Evolutionary conservation across 2,329 filamentous ascomycete genomes (phyloP).

Genomic region (Fusarium liriodendri): DNA sequence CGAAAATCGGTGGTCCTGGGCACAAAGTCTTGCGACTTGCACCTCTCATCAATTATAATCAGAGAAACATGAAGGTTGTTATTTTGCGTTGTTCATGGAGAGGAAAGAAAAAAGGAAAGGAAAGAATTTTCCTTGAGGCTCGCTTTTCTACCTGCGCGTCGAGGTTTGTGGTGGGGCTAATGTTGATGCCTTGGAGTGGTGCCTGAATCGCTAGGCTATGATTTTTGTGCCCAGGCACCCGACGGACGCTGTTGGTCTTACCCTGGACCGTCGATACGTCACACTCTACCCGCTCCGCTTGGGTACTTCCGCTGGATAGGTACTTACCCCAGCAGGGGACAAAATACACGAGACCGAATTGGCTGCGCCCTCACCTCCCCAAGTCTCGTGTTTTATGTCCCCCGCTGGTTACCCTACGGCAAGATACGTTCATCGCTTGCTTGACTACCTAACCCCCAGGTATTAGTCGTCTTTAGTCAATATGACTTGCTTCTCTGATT

Average conservation of each 20-base stretch:
- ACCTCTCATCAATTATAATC: constrained; percentile 59
- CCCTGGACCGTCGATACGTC: background rate
- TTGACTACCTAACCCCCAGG: too few species aligned
- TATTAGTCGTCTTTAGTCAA: too few species aligned
- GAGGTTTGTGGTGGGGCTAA: constrained; percentile 34
- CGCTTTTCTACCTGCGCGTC: constrained; percentile 32
- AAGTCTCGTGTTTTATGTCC: too few species aligned
- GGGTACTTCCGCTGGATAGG: too few species aligned
- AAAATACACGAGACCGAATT: too few species aligned
- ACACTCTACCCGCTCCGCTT: too few species aligned
- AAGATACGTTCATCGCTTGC: too few species aligned
- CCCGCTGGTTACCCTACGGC: too few species aligned
- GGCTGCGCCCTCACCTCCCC: too few species aligned
- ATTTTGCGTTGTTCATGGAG: constrained; percentile 61
- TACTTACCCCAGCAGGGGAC: too few species aligned
- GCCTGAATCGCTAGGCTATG: constrained; percentile 33
- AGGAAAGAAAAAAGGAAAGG: constrained; percentile 25
- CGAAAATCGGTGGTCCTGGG: constrained; percentile 61
- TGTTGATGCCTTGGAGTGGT: constrained; percentile 18
- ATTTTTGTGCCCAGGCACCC: background rate
- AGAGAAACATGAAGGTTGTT: constrained; percentile 57
- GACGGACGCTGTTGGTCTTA: background rate
- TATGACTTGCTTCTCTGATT: too few species aligned
- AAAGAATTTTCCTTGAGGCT: constrained; percentile 25
- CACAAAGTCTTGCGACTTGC: constrained; percentile 47